A percentile compares a stretch with the other conserved stretches of the same genome.
phyloP scores from a whole-genome alignment of 169 alveolate genomes.

The Eimeria tenella region DNA sequence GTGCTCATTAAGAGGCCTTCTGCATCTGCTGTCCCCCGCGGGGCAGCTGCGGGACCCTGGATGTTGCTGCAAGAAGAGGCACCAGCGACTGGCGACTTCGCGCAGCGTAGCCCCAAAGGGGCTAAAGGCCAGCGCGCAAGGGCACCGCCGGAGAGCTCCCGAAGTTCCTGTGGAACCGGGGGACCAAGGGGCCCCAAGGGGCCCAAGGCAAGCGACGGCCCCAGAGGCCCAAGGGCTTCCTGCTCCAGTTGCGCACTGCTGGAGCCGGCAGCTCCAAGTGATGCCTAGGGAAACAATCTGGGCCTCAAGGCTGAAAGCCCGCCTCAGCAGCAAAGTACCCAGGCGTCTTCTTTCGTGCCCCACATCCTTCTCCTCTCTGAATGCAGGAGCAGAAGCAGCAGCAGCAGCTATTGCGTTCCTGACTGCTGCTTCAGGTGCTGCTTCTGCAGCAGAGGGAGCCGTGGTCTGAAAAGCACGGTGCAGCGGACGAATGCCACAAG shows the following conservation, averaged over 20 bases:
- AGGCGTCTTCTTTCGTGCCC: neutral
- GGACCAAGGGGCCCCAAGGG: conserved; percentile 14
- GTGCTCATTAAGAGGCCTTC: conserved; percentile 1
- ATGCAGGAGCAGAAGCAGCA: conserved; percentile 7
- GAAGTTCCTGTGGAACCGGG: no score
- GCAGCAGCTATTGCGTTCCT: conserved; percentile 22
- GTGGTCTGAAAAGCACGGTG: neutral
- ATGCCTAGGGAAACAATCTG: neutral
- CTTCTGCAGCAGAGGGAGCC: neutral
- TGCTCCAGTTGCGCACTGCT: neutral
- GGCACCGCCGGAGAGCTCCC: neutral
- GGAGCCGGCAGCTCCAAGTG: conserved; percentile 59
- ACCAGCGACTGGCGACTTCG: conserved; percentile 4
- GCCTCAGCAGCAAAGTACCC: neutral
- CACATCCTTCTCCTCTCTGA: neutral
- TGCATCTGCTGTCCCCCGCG: conserved; percentile 41
- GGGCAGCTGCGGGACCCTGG: conserved; percentile 36
- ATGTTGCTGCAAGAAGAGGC: conserved; percentile 2
- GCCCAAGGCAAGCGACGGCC: neutral
- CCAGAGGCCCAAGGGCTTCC: neutral
- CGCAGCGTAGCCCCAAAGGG: conserved; percentile 36
- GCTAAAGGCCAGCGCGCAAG: neutral
- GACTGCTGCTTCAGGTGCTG: neutral
- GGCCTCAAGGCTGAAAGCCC: neutral
- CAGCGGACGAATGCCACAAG: neutral